Percentiles rank a stretch among this genome's conserved stretches.
Evolutionary conservation across 129 eudicot species (phyloP).

Genomic region (Centrapalus pauciflorus): DNA sequence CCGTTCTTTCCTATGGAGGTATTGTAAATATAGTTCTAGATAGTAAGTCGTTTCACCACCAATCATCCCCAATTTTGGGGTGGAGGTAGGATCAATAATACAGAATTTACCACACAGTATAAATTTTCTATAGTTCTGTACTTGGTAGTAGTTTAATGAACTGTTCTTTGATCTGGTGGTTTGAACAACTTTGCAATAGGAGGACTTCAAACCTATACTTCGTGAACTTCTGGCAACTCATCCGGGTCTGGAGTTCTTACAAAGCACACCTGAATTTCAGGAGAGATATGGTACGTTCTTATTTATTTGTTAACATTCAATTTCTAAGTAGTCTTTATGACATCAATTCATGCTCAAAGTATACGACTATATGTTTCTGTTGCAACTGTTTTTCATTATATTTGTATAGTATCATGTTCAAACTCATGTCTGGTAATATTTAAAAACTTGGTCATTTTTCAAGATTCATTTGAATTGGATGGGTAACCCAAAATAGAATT

Average conservation of each 20-base stretch:
- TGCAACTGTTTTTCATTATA: no score
- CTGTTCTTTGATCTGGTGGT: neutral
- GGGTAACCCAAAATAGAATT: no score
- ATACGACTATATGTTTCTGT: no score
- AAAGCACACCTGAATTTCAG: conserved; percentile 27
- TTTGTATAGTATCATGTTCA: no score
- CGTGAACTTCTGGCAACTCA: conserved; percentile 54
- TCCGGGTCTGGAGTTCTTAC: conserved; percentile 29
- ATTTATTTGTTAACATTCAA: neutral
- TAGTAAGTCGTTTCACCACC: neutral
- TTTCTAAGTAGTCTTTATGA: neutral
- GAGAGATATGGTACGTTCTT: conserved; percentile 26
- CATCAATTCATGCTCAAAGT: no score
- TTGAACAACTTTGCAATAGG: conserved; percentile 36
- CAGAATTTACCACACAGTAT: neutral
- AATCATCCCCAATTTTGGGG: neutral
- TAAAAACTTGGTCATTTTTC: no score
- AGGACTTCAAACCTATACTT: conserved; percentile 46
- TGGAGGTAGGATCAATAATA: conserved; percentile 2
- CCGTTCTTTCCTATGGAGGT: neutral
- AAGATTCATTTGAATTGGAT: no score
- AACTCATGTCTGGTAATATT: no score
- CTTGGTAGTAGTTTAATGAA: neutral
- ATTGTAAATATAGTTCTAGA: neutral
- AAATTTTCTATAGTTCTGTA: neutral